phyloP scores from a whole-genome alignment of 768 basidiomycete species.

The Termitomyces sp. region DNA sequence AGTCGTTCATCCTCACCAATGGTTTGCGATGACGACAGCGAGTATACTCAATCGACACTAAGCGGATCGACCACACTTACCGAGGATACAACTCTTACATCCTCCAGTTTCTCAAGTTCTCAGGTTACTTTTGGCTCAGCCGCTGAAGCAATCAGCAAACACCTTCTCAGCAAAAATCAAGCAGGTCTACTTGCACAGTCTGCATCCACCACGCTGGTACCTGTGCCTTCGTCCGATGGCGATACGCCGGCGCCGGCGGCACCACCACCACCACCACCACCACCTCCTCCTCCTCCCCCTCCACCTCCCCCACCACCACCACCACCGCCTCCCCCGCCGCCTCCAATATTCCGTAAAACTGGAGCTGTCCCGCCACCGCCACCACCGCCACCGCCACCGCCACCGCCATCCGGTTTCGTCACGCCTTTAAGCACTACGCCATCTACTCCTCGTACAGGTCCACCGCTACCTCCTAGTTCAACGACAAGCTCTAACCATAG shows the following conservation, averaged over 20 bases:
- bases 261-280: background rate
- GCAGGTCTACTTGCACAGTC: conserved; percentile 30
- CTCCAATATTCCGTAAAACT: conserved; percentile 17
- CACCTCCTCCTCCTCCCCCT: background rate
- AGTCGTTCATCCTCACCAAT: conserved; percentile 40
- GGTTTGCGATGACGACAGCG: conserved; percentile 50
- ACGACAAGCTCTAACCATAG: conserved; percentile 22
- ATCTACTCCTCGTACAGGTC: conserved; percentile 21
- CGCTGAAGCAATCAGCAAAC: conserved; percentile 58
- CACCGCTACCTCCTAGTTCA: conserved; percentile 31
- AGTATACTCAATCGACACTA: conserved; percentile 43
- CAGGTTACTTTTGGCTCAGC: conserved; percentile 40
- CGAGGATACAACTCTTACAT: conserved; percentile 52
- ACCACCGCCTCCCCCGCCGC: conserved; percentile 10
- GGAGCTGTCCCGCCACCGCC: conserved; percentile 26
- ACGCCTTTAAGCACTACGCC: conserved; percentile 13
- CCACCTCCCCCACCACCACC: conserved; percentile 3
- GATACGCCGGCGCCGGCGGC: background rate
- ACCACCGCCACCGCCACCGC: conserved; percentile 31
- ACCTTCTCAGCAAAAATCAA: conserved; percentile 46
- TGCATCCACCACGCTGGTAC: conserved; percentile 20
- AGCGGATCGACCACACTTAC: conserved; percentile 36
- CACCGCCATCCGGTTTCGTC: conserved; percentile 23
- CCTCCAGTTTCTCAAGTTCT: conserved; percentile 41
- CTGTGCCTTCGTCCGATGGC: conserved; percentile 21